Conservation (phyloP, 192 early-diverging fungal genomes). For the Rhizophagus clarus region DNA sequence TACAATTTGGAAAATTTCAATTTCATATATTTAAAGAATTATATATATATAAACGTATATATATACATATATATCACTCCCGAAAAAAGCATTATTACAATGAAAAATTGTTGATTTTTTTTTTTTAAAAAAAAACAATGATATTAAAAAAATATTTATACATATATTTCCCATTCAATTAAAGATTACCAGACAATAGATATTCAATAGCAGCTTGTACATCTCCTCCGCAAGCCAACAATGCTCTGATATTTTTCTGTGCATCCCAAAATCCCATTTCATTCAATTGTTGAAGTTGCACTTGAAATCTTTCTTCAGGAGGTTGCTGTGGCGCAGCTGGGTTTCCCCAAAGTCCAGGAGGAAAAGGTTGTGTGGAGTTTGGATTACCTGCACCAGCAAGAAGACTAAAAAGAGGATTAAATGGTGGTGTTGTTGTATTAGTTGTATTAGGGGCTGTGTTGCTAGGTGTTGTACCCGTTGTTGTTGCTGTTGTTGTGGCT, state of each 20-base stretch:
- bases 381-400: slow-evolving; percentile 38
- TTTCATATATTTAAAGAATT: no score
- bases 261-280: slow-evolving; percentile 98
- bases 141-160: no score
- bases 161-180: background rate
- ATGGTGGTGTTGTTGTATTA: slow-evolving; percentile 18
- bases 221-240: slow-evolving; percentile 81
- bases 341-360: background rate
- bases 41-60: no score
- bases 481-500: slow-evolving; percentile 26
- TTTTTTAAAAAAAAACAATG: no score
- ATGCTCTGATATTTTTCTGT: slow-evolving; percentile 86
- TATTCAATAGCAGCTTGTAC: slow-evolving; percentile 94
- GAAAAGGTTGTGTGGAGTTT: slow-evolving; percentile 34
- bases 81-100: no score
- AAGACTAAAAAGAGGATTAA: slow-evolving; percentile 52
- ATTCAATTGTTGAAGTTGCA: slow-evolving; percentile 81
- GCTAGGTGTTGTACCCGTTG: slow-evolving; percentile 27
- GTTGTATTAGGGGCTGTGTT: slow-evolving; percentile 34
- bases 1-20: no score
- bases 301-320: slow-evolving; percentile 69
- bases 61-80: no score
- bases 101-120: no score
- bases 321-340: slow-evolving; percentile 43
- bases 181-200: slow-evolving; percentile 57